Percentiles rank a stretch among this genome's conserved stretches.
Evolutionary conservation across 768 basidiomycete genomes (phyloP).

Genomic region (Suillus fuscotomentosus): DNA sequence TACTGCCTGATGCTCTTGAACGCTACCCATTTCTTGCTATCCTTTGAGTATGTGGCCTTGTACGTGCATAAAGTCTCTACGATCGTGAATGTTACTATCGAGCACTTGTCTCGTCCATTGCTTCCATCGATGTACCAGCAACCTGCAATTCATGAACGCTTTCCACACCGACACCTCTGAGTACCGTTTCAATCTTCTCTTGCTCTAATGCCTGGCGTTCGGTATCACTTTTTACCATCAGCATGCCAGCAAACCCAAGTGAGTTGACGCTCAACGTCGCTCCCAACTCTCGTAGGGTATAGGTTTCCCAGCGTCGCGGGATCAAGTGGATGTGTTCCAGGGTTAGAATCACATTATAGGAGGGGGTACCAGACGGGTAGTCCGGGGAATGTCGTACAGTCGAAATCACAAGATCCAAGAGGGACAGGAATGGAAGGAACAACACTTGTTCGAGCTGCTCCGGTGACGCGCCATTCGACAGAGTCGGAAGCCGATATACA

Average conservation of each 20-base stretch:
- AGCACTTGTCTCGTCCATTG: conserved; percentile 17
- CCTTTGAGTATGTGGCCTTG: background rate
- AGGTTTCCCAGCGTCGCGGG: conserved; percentile 69
- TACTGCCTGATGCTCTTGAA: conserved; percentile 4
- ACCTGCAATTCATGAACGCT: conserved; percentile 71
- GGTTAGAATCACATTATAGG: conserved; percentile 84
- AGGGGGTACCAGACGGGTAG: conserved; percentile 63
- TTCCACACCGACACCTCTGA: conserved; percentile 61
- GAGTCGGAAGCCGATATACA: conserved; percentile 49
- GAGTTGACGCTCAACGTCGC: conserved; percentile 74
- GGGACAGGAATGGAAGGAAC: conserved; percentile 61
- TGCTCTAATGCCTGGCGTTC: conserved; percentile 69
- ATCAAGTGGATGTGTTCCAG: conserved; percentile 83
- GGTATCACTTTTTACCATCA: conserved; percentile 80
- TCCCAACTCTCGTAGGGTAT: conserved; percentile 51
- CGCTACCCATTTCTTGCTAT: background rate
- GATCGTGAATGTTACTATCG: background rate
- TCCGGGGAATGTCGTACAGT: conserved; percentile 66
- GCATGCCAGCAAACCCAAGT: conserved; percentile 86
- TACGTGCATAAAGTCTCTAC: background rate
- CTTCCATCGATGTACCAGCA: conserved; percentile 42
- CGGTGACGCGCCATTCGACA: conserved; percentile 17
- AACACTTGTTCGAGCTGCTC: conserved; percentile 52
- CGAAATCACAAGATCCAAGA: conserved; percentile 76
- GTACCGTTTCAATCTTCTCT: conserved; percentile 61